These are phyloP conservation scores for Fusarium acutatum DNA, from an alignment of 2,329 filamentous ascomycete species.

Conservation along the genomic window DNA sequence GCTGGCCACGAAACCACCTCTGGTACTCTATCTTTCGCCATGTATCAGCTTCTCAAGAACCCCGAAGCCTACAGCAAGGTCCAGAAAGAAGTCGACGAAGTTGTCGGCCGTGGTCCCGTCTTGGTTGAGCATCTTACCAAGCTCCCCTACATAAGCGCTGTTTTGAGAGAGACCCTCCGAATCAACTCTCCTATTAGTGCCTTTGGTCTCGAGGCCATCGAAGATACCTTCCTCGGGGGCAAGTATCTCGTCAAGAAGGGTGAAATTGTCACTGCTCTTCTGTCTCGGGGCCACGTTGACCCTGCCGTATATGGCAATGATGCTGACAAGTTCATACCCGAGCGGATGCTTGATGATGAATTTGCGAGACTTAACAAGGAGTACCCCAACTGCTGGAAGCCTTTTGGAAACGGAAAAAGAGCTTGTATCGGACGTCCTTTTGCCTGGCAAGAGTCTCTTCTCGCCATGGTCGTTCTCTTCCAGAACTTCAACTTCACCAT, in stretches of 20 bases:
- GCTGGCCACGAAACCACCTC: slow-evolving; percentile 78
- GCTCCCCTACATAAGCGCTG: slow-evolving; percentile 71
- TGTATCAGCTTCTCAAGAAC: slow-evolving; percentile 72
- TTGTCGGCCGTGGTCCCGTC: slow-evolving; percentile 67
- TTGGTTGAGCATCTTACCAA: slow-evolving; percentile 68
- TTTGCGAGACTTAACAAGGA: slow-evolving; percentile 70
- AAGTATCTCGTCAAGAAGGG: slow-evolving; percentile 67
- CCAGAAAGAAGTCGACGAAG: slow-evolving; percentile 72
- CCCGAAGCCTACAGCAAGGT: slow-evolving; percentile 67
- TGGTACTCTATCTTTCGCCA: slow-evolving; percentile 70
- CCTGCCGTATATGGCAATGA: slow-evolving; percentile 71
- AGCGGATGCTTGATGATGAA: slow-evolving; percentile 75
- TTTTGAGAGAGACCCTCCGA: slow-evolving; percentile 72
- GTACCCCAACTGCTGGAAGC: slow-evolving; percentile 72
- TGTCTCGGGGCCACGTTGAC: slow-evolving; percentile 68
- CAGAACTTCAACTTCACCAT: slow-evolving; percentile 76
- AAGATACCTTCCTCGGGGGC: slow-evolving; percentile 64
- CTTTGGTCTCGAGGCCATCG: slow-evolving; percentile 63
- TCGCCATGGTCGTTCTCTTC: slow-evolving; percentile 69
- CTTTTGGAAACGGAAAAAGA: slow-evolving; percentile 77
- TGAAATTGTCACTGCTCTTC: slow-evolving; percentile 58
- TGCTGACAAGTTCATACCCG: slow-evolving; percentile 72
- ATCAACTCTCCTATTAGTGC: slow-evolving; percentile 67
- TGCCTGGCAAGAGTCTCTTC: slow-evolving; percentile 76
- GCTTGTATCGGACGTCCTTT: slow-evolving; percentile 78